These are phyloP conservation scores for Rheum nobile DNA, from an alignment of 148 eudicot genomes.

Conservation along the genomic window DNA sequence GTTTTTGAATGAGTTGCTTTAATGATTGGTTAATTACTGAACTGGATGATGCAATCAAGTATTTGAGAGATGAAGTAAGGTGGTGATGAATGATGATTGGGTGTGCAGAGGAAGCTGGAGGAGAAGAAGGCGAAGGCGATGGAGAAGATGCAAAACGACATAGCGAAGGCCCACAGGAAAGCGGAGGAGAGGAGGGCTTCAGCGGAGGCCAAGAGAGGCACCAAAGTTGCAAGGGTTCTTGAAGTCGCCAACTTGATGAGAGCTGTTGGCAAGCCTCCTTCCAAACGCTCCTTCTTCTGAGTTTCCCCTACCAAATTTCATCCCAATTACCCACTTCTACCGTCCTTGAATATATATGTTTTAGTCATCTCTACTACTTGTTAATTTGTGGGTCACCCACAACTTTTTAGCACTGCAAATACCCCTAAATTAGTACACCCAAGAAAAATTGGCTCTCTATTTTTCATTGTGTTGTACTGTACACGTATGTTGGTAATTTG, in stretches of 20 bases:
- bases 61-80: too few relatives aligned
- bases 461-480: neutral
- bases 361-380: neutral
- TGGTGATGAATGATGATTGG: neutral
- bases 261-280: slow-evolving; percentile 69
- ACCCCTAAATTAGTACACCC: neutral
- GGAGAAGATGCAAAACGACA: slow-evolving; percentile 84
- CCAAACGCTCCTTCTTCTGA: slow-evolving; percentile 66
- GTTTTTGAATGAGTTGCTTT: too few relatives aligned
- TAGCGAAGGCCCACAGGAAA: slow-evolving; percentile 81
- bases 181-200: slow-evolving; percentile 93
- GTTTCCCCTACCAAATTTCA: neutral
- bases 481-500: neutral
- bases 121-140: slow-evolving; percentile 79
- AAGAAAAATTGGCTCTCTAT: neutral
- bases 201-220: slow-evolving; percentile 83
- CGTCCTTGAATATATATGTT: neutral
- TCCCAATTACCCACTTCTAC: too few relatives aligned
- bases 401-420: neutral
- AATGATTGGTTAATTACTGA: neutral
- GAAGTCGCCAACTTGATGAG: slow-evolving; percentile 73
- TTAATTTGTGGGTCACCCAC: neutral
- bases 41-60: neutral
- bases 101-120: slow-evolving; percentile 71
- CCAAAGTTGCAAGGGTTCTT: slow-evolving; percentile 65